Conservation (phyloP, 257 asterid species). For the Verbena officinalis region DNA sequence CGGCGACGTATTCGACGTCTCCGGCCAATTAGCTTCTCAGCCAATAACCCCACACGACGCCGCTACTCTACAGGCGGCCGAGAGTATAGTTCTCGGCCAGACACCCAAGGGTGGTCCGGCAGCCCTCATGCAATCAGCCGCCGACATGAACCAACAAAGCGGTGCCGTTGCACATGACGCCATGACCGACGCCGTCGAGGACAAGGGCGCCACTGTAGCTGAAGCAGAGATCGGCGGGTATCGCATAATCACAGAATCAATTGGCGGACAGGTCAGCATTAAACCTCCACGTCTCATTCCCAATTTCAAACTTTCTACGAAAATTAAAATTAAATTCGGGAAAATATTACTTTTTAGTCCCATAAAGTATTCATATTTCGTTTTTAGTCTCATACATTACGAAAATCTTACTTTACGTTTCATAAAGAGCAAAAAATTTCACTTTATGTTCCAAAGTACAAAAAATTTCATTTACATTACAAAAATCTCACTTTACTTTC, state of each 20-base stretch:
- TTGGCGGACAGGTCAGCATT: slow-evolving; percentile 56
- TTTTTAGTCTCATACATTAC: too few relatives aligned
- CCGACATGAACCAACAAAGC: slow-evolving; percentile 41
- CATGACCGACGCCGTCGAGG: slow-evolving; percentile 34
- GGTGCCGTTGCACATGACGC: slow-evolving; percentile 50
- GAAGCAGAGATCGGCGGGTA: slow-evolving; percentile 50
- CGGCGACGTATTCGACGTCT: slow-evolving; percentile 65
- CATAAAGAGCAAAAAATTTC: too few relatives aligned
- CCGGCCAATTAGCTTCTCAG: slow-evolving; percentile 55
- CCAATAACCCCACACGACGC: slow-evolving; percentile 72
- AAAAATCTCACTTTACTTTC: too few relatives aligned
- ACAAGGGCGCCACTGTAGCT: slow-evolving; percentile 50
- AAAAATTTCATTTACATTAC: too few relatives aligned
- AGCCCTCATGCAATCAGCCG: slow-evolving; percentile 63
- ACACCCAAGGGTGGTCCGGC: slow-evolving; percentile 57
- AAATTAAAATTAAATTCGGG: too few relatives aligned
- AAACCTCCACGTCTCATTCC: not conserved
- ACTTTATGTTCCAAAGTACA: too few relatives aligned
- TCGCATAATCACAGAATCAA: slow-evolving; percentile 52
- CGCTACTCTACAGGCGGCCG: slow-evolving; percentile 63
- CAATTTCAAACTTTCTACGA: not conserved
- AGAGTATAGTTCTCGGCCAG: slow-evolving; percentile 50
- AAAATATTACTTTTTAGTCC: too few relatives aligned
- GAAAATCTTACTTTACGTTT: too few relatives aligned
- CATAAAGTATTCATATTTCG: too few relatives aligned